Conservation (phyloP, 1,139 yeast species). For the Neolecta irregularis region DNA sequence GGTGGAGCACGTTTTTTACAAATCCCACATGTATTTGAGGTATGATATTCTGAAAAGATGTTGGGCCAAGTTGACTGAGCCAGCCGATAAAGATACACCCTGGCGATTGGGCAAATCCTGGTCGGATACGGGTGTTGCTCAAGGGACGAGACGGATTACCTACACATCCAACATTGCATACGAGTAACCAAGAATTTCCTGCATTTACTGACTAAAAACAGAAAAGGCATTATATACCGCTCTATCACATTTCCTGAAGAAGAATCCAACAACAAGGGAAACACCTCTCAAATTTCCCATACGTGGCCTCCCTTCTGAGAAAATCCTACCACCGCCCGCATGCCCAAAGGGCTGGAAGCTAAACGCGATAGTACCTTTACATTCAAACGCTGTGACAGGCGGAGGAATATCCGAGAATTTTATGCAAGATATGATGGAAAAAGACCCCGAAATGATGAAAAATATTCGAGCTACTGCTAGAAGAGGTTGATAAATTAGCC, state of each 20-base stretch:
- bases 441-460: constrained; percentile 21
- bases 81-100: constrained; percentile 86
- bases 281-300: constrained; percentile 47
- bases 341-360: constrained; percentile 68
- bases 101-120: constrained; percentile 94
- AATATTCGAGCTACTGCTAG: not conserved
- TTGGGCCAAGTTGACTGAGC: constrained; percentile 31
- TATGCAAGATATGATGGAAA: constrained; percentile 43
- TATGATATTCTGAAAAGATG: constrained; percentile 24
- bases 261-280: constrained; percentile 57
- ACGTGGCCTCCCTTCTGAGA: constrained; percentile 36
- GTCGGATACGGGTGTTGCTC: constrained; percentile 68
- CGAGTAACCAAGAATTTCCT: constrained; percentile 9
- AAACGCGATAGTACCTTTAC: constrained; percentile 75
- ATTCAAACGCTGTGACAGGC: constrained; percentile 61
- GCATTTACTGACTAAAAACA: constrained; percentile 17
- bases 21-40: constrained; percentile 25
- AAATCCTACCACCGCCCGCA: constrained; percentile 50
- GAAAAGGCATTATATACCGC: constrained; percentile 53
- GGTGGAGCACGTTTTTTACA: constrained; percentile 41
- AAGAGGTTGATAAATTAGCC: constrained; percentile 14
- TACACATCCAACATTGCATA: constrained; percentile 13
- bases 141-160: constrained; percentile 21
- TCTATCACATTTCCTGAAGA: constrained; percentile 46
- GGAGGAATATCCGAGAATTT: constrained; percentile 67